Percentiles rank a stretch among this genome's conserved stretches.
phyloP scores from a whole-genome alignment of 164 flowering plant genomes.

The Akebia trifoliata region DNA sequence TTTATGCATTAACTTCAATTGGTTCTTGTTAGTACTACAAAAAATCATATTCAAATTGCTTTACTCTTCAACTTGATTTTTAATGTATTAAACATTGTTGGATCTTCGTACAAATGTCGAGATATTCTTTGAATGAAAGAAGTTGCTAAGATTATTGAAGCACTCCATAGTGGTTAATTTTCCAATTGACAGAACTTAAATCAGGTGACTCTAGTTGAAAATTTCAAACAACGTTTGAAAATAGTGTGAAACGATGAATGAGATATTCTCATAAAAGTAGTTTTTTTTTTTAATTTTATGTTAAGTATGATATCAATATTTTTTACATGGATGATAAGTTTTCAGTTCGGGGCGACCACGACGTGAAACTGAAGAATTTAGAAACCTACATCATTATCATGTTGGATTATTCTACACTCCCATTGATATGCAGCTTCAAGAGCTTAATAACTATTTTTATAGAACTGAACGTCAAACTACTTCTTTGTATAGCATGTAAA shows the following conservation, averaged over 20 bases:
- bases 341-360: background rate
- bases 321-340: background rate
- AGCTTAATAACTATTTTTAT: background rate
- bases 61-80: background rate
- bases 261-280: background rate
- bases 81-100: background rate
- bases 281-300: background rate
- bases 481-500: background rate
- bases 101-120: background rate
- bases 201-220: background rate
- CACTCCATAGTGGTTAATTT: background rate
- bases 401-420: background rate
- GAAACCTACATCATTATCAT: background rate
- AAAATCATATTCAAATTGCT: background rate
- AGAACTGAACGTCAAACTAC: background rate
- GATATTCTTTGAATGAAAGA: background rate
- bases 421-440: background rate
- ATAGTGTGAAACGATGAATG: background rate
- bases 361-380: background rate
- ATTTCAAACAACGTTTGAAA: background rate
- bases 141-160: background rate
- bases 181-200: background rate
- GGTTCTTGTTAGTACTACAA: background rate
- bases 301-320: background rate
- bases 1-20: conserved; percentile 5